Conservation (phyloP, 352 stramenopile genomes). For the Stramenopiles sp. region DNA sequence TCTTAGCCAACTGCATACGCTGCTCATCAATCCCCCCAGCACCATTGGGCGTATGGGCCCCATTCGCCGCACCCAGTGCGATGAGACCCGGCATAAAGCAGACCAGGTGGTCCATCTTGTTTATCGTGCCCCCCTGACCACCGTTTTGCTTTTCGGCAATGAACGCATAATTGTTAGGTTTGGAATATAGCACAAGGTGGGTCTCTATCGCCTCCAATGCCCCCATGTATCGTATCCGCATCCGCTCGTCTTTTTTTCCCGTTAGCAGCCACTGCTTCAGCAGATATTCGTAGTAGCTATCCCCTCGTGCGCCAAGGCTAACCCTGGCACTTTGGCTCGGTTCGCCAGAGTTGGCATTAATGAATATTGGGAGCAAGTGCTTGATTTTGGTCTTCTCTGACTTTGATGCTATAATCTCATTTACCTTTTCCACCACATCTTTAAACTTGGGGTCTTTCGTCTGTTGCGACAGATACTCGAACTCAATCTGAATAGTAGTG, state of each 20-base stretch:
- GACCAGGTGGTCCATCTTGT: conserved; percentile 81
- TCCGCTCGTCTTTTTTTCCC: conserved; percentile 38
- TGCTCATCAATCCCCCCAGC: conserved; percentile 39
- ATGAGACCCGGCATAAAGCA: conserved; percentile 83
- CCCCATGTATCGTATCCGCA: conserved; percentile 72
- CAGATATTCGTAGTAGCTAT: conserved; percentile 96
- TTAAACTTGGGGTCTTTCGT: conserved; percentile 46
- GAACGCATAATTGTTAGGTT: conserved; percentile 15
- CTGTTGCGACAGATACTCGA: conserved; percentile 46
- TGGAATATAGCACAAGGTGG: conserved; percentile 47
- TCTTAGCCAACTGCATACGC: conserved; percentile 55
- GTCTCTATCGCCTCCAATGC: conserved; percentile 73
- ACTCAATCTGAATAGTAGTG: conserved; percentile 56
- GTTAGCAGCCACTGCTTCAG: conserved; percentile 81
- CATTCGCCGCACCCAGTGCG: conserved; percentile 56
- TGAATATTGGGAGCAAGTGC: conserved; percentile 13
- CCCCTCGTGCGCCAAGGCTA: conserved; percentile 78
- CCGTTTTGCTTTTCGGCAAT: conserved; percentile 23
- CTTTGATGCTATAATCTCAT: conserved; percentile 31
- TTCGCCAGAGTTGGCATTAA: background rate
- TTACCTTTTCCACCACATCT: conserved; percentile 43
- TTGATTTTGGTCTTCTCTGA: conserved; percentile 14
- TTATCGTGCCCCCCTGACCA: background rate
- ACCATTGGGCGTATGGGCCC: conserved; percentile 40
- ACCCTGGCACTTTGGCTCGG: conserved; percentile 27